Base-by-base conservation (phyloP, 2,329 filamentous ascomycete species). In the Hymenoscyphus albidus region DNA sequence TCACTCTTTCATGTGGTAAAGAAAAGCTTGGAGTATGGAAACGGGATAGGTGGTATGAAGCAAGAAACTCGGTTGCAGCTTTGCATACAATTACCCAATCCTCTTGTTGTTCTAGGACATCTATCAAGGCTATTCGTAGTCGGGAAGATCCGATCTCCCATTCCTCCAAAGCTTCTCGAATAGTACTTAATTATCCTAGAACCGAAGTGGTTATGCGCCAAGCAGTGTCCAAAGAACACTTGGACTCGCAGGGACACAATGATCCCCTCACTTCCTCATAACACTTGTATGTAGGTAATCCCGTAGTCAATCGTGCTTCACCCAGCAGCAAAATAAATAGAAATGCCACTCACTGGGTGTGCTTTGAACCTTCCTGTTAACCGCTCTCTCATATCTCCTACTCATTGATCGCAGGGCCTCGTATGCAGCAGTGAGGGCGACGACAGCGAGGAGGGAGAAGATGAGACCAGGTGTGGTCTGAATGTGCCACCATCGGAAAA, bases 401-500 rank as follows among this genome's bases (percentile, higher is more conserved):
- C 90, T 90, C 12, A 85, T 78, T 71, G 92, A 88, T 67, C 95
- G 90, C 40, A 99, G 81, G 60, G 88, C 91, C 80, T 99, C 95
- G 81, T 98, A 99, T 70, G 92, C 93, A n/a, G 93, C 92, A 40
- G 90, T 90, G 69, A 99, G 82, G 66, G 90, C 83, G 66, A 96
- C 85, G 72, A 99, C 88, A 70, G 87, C 91, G 70, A 95, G 72
- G 66, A 99, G 88, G 35, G 94, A 97, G 74, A 93, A 77, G 76
- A 97, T 73, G 64, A 99, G 88, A 40, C 90, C 90, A 61, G 85
- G 74, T 2, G 88, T 88, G 67, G 88, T 88, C 67, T 84, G 88
- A 77, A 99, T 80, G 79, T 91, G 93, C 95, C 95, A 99, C 78
- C 88, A 87, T 72, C 84, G 85, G 83, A 98, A 99, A 77, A 99